Percentiles rank a stretch among this genome's conserved stretches.
Evolutionary conservation across 1,284 basidiomycete genomes (phyloP).

Genomic region (Pseudomicrostroma phylloplanum): DNA sequence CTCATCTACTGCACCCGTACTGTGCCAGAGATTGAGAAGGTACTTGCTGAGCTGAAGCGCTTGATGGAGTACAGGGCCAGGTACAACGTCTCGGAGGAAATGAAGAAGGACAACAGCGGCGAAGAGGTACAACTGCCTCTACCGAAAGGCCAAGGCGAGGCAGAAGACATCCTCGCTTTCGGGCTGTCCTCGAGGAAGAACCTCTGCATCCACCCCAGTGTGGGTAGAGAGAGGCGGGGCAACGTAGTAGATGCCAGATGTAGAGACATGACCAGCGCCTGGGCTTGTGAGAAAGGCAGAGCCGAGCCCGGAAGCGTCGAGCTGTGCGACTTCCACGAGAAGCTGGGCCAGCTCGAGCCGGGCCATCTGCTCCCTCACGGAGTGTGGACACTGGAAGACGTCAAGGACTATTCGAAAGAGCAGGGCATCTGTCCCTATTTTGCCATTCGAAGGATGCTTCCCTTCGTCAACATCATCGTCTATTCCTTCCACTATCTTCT

Average conservation of each 20-base stretch:
- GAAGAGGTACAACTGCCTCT: constrained; percentile 55
- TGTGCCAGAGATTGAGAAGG: constrained; percentile 99
- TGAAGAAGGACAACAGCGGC: constrained; percentile 63
- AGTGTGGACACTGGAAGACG: constrained; percentile 89
- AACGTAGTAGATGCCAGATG: constrained; percentile 94
- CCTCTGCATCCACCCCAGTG: constrained; percentile 89
- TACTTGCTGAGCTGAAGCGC: constrained; percentile 86
- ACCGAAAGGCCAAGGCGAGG: constrained; percentile 22
- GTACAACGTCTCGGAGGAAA: constrained; percentile 53
- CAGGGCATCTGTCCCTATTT: constrained; percentile 92
- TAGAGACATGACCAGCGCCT: constrained; percentile 84
- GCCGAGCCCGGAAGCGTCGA: constrained; percentile 85
- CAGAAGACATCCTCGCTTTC: constrained; percentile 69
- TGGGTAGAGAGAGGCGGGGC: constrained; percentile 94
- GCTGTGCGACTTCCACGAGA: constrained; percentile 92
- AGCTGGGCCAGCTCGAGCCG: constrained; percentile 70
- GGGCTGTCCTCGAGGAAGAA: constrained; percentile 95
- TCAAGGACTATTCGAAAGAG: constrained; percentile 79
- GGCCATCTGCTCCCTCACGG: constrained; percentile 79
- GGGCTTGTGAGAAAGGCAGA: constrained; percentile 76
- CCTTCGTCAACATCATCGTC: constrained; percentile 91
- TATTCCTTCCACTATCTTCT: constrained; percentile 99
- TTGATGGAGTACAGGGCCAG: constrained; percentile 76
- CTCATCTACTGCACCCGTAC: constrained; percentile 99
- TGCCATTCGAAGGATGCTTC: constrained; percentile 91